Conservation (phyloP, 2,329 filamentous ascomycete genomes). For the Penicillium sp. region DNA sequence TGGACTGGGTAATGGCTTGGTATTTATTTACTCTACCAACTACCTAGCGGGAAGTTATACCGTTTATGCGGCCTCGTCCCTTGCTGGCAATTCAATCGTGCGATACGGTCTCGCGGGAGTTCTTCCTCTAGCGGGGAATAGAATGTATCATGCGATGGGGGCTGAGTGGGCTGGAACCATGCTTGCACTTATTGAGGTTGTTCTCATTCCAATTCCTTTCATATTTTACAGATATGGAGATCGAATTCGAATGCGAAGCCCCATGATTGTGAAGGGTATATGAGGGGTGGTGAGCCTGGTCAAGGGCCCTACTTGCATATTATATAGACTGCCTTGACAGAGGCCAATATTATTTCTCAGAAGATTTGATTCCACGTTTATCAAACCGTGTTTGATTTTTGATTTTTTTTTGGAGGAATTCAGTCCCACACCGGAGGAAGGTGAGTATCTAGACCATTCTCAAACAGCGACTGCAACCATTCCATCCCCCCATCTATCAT, state of each 20-base stretch:
- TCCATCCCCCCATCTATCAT: slow-evolving; percentile 18
- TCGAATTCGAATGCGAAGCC: slow-evolving; percentile 31
- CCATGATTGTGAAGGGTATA: slow-evolving; percentile 12
- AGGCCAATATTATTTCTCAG: not conserved
- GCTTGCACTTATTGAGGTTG: slow-evolving; percentile 1
- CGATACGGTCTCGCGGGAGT: slow-evolving; percentile 66
- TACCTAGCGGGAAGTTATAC: slow-evolving; percentile 71
- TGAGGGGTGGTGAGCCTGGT: no score
- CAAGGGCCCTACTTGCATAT: not conserved
- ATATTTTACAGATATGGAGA: slow-evolving; percentile 46
- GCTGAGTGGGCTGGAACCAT: not conserved
- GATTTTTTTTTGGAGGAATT: not conserved
- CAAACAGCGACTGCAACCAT: slow-evolving; percentile 13
- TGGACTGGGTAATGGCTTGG: slow-evolving; percentile 66
- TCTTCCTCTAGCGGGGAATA: slow-evolving; percentile 67
- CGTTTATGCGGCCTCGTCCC: slow-evolving; percentile 71
- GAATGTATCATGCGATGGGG: slow-evolving; percentile 65
- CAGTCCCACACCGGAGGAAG: slow-evolving; percentile 1
- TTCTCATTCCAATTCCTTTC: slow-evolving; percentile 34
- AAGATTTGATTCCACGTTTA: no score
- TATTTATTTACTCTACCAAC: slow-evolving; percentile 73
- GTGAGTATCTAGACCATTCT: not conserved
- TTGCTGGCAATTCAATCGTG: slow-evolving; percentile 72
- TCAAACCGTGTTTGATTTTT: not conserved
- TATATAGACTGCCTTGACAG: rapidly evolving